Base-by-base conservation (phyloP, 345 rosid genomes). In the Salix viminalis region DNA sequence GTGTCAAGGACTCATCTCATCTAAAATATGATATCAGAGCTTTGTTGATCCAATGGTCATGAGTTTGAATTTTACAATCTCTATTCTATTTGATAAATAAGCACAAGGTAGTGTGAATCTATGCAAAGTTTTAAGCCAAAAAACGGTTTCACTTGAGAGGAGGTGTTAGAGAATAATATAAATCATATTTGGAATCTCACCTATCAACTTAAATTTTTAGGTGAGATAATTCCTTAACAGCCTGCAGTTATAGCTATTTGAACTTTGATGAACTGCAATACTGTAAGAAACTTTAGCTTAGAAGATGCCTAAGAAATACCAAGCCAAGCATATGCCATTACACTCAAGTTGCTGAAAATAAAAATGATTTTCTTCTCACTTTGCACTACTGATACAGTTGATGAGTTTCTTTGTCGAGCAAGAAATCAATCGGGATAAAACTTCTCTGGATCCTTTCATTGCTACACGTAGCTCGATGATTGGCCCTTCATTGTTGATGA, bases 401-500 rank as follows among this genome's bases (percentile, higher is more conserved):
- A 32, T 11, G 54, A 24, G 21, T 58, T 42, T 6, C 66, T 56
- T 24, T 69, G 58, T 44, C 28, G 2, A 50, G 68, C 24, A 44
- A 28, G 52, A 37, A 19, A 60, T 32, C 18, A 30, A 72, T 23
- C 1, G 16, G 13, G 50, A 36, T 12, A 5, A 37, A 44, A 44
- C 50, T 44, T 44, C 16, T 44, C 5, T 13, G 15, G 16, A 26
- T 36, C 58, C 72, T 73, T n/a, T 56, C 23, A 19, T 86, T 79
- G 87, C 85, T 79, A 90, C 23, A 83, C 91, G 65, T 77, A 65
- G 82, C 24, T 87, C 16, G 88, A 79, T 37, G 87, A 75, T 64
- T 83, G 86, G 69, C 81, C 72, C 81, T 96, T 93, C 36, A 85
- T 50, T 13, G 86, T 39, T 26, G 91, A 85, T 72, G 94, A 87